Conservation (phyloP, 768 basidiomycete species). For the Xerocomus potaroensis region DNA sequence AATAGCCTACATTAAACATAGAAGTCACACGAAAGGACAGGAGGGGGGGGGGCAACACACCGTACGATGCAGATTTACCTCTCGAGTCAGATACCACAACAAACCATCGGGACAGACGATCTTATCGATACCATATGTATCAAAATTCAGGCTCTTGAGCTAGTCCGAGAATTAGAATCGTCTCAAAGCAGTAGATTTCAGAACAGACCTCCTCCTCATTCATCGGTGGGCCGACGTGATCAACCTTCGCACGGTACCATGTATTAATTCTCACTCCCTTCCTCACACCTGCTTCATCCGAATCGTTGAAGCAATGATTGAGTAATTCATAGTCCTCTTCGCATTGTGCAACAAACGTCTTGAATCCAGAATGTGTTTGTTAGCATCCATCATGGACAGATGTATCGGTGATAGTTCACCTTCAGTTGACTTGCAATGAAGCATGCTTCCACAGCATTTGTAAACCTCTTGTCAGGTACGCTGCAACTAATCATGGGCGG, state of each 20-base stretch:
- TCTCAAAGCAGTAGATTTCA: neutral
- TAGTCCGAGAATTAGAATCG: conserved; percentile 28
- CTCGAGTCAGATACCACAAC: conserved; percentile 61
- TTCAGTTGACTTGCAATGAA: conserved; percentile 57
- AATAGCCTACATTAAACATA: conserved; percentile 49
- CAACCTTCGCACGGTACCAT: conserved; percentile 56
- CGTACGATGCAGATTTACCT: conserved; percentile 65
- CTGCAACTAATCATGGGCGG: conserved; percentile 74
- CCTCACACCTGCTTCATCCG: conserved; percentile 46
- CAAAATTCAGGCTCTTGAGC: conserved; percentile 63
- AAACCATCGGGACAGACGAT: conserved; percentile 75
- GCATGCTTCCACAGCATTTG: conserved; percentile 70
- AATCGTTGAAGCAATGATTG: conserved; percentile 66
- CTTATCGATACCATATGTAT: conserved; percentile 80
- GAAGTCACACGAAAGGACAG: neutral
- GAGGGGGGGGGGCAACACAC: conserved; percentile 39
- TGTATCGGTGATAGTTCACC: conserved; percentile 39
- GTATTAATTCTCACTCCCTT: conserved; percentile 51
- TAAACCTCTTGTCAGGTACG: conserved; percentile 59
- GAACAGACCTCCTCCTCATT: conserved; percentile 50
- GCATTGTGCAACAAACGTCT: conserved; percentile 86
- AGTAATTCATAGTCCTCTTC: conserved; percentile 76
- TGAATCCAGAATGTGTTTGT: neutral
- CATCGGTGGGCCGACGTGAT: conserved; percentile 51
- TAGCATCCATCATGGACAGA: neutral